These are phyloP conservation scores for Themeda triandra DNA, from an alignment of 176 grass and related monocot species.

Conservation along the genomic window DNA sequence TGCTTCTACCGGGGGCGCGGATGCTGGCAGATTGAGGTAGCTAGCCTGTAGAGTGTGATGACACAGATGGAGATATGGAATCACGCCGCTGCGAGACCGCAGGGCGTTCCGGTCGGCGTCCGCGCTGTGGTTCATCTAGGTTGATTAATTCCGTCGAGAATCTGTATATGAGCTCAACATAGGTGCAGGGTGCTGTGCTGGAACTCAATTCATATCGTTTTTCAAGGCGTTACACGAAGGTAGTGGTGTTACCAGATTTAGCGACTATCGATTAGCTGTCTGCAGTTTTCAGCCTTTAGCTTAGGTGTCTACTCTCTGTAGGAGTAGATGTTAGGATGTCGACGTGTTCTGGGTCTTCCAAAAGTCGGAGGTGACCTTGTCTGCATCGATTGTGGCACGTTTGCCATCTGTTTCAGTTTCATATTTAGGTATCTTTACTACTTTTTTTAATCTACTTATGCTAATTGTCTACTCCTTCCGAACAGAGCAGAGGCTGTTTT, in stretches of 20 bases:
- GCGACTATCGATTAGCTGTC: neutral
- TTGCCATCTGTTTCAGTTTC: neutral
- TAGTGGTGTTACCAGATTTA: neutral
- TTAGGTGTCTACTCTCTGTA: neutral
- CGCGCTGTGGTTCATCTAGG: neutral
- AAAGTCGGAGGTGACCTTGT: neutral
- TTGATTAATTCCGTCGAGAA: neutral
- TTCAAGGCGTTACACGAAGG: neutral
- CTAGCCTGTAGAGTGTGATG: neutral
- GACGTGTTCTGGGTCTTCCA: neutral
- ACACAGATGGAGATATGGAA: neutral
- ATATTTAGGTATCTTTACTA: neutral
- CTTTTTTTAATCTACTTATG: neutral
- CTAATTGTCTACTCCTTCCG: conserved; percentile 51
- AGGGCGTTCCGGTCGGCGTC: neutral
- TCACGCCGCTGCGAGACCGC: neutral
- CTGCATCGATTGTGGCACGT: neutral
- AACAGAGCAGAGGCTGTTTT: conserved; percentile 75
- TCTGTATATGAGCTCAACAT: neutral
- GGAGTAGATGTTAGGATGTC: neutral
- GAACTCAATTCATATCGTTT: neutral
- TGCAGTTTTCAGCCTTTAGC: neutral
- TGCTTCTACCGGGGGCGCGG: neutral
- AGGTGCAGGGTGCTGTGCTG: neutral
- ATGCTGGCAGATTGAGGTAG: neutral